These are phyloP conservation scores for Cercospora sp. DNA, from an alignment of 2,329 filamentous ascomycete species.

Conservation along the genomic window DNA sequence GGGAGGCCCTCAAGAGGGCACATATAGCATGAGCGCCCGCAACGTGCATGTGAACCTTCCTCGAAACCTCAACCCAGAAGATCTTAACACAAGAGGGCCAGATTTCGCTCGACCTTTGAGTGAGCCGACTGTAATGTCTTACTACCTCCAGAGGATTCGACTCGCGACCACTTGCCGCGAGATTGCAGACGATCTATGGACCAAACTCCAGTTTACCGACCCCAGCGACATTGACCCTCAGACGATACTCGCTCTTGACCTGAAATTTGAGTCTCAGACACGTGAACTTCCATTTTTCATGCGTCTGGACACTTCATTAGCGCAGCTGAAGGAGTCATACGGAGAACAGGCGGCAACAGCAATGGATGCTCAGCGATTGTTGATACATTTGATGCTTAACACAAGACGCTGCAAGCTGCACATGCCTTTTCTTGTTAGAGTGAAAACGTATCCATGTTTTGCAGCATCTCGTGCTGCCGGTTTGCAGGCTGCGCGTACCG, in stretches of 20 bases:
- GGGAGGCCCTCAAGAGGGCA: slow-evolving; percentile 48
- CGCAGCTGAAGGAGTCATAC: slow-evolving; percentile 18
- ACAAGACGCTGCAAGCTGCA: slow-evolving; percentile 34
- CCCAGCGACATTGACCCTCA: slow-evolving; percentile 22
- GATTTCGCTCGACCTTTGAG: slow-evolving; percentile 35
- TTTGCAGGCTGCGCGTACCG: slow-evolving; percentile 28
- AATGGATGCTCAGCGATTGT: slow-evolving; percentile 18
- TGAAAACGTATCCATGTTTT: slow-evolving; percentile 22
- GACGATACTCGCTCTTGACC: slow-evolving; percentile 25
- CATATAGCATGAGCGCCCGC: slow-evolving; percentile 45
- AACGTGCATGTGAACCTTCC: slow-evolving; percentile 47
- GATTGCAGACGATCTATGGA: slow-evolving; percentile 41
- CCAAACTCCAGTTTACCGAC: slow-evolving; percentile 29
- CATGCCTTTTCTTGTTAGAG: slow-evolving; percentile 33
- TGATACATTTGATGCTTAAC: slow-evolving; percentile 28
- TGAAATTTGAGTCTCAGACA: slow-evolving; percentile 24
- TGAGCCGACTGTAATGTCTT: slow-evolving; percentile 49
- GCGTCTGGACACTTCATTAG: slow-evolving; percentile 14
- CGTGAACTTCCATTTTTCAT: slow-evolving; percentile 25
- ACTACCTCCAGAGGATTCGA: slow-evolving; percentile 46
- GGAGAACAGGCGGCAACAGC: slow-evolving; percentile 9
- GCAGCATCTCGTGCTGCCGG: slow-evolving; percentile 26
- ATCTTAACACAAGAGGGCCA: slow-evolving; percentile 33
- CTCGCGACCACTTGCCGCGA: slow-evolving; percentile 44
- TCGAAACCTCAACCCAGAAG: slow-evolving; percentile 46